A percentile compares a stretch with the other conserved stretches of the same genome.
phyloP scores from a whole-genome alignment of 352 stramenopile genomes.

The Phytophthora ramorum region DNA sequence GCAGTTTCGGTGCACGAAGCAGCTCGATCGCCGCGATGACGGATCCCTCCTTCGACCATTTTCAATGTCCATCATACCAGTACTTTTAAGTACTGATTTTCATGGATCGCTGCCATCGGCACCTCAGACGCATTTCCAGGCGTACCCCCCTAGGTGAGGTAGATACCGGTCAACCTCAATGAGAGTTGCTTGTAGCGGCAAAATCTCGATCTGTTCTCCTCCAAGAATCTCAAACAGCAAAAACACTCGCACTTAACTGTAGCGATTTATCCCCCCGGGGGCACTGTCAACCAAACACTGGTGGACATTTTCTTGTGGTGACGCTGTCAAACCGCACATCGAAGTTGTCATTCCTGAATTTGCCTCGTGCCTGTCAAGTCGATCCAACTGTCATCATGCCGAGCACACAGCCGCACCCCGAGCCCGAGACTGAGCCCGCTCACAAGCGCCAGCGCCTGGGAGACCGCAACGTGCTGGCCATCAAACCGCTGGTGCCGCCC shows the following conservation, averaged over 20 bases:
- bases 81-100: too few species aligned
- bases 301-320: conserved; percentile 21
- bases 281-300: conserved; percentile 8
- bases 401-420: conserved; percentile 24
- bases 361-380: conserved; percentile 5
- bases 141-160: too few species aligned
- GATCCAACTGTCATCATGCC: conserved; percentile 27
- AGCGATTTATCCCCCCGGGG: not conserved
- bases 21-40: too few species aligned
- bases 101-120: too few species aligned
- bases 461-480: conserved; percentile 75
- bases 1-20: too few species aligned
- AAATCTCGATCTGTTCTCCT: too few species aligned
- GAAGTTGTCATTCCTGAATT: conserved; percentile 45
- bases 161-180: too few species aligned
- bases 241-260: not conserved
- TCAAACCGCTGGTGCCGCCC: conserved; percentile 74
- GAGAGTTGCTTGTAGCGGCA: too few species aligned
- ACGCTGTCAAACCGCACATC: conserved; percentile 16
- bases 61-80: too few species aligned
- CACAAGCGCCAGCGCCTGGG: conserved; percentile 76
- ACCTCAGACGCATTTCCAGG: too few species aligned
- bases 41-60: too few species aligned
- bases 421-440: conserved; percentile 43
- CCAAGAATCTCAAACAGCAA: not conserved